Evolutionary conservation across 2,329 filamentous ascomycete genomes (phyloP), one percentile per base, ranked within the genome.

Genomic region (Ceratocystis eucalypticola): DNA sequence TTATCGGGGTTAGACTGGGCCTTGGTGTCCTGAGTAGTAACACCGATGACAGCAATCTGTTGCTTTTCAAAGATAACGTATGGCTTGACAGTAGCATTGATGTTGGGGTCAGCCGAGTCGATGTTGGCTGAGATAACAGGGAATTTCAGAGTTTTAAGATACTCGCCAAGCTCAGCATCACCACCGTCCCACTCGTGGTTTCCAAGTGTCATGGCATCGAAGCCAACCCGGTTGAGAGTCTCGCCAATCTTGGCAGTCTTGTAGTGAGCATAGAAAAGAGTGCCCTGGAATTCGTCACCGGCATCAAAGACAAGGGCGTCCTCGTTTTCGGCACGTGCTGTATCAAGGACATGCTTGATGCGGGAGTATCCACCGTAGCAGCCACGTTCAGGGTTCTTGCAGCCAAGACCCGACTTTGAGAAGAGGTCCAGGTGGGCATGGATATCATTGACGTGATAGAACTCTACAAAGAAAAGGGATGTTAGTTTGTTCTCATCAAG

Each of bases 371-470:
- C 85, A 33, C 85, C 85, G 67, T 79, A 85, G 74, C 85, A 88
- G 53, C 84, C 85, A 61, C 77, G 76, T 64, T 77, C 74, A 0
- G 82, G 80, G 30, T 78, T 74, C 0, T 78, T 80, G 75, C 85
- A 88, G 74, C 87, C 84, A 10, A 82, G 82, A 65, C 85, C 85
- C 0, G 82, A 82, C 15, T 80, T 79, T 33, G 80, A 77, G 74
- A 83, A 88, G 73, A 87, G 75, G 72, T 87, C 84, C 20, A 88
- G 76, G 72, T 88, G 85, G 17, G 85, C 80, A 72, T 88, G 85
- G 15, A 88, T 83, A 72, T 88, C 85, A 71, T 88, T 88, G 77
- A 88, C 79, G 73, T 88, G 85, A 75, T 86, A 87, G 75, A 87
- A 86, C 5, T 84, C 77, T 78, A 65, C 44, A 15, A 62, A 53